These are phyloP conservation scores for Salix viminalis DNA, from an alignment of 345 rosid species.

Conservation along the genomic window DNA sequence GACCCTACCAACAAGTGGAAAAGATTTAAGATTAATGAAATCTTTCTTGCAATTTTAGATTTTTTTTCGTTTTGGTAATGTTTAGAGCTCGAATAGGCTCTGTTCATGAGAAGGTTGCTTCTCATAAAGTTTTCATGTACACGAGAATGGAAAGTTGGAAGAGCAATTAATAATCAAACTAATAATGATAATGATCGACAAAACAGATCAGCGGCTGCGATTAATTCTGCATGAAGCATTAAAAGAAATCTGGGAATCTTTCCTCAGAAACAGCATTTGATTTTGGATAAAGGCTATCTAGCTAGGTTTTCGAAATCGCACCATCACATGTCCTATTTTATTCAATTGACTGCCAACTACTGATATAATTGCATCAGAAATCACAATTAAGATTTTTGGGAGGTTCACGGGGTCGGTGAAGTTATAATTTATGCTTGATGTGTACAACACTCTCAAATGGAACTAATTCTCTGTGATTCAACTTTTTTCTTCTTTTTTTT, in stretches of 20 bases:
- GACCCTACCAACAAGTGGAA: not conserved
- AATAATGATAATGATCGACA: constrained; percentile 4
- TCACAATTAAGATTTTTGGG: not conserved
- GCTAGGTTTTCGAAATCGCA: not conserved
- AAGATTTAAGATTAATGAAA: not conserved
- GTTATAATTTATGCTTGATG: not conserved
- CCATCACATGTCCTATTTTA: constrained; percentile 4
- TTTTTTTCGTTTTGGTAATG: not conserved
- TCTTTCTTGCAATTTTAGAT: not conserved
- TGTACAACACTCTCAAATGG: too few species aligned
- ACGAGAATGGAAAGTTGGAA: constrained; percentile 1
- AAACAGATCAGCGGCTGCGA: not conserved
- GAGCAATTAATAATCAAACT: not conserved
- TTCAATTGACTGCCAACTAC: constrained; percentile 13
- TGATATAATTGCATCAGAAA: not conserved
- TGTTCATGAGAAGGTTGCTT: not conserved
- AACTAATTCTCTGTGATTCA: too few species aligned
- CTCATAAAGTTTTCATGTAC: not conserved
- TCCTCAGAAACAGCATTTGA: not conserved
- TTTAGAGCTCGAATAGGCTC: not conserved
- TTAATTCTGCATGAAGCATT: not conserved
- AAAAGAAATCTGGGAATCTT: not conserved
- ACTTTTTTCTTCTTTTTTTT: too few species aligned
- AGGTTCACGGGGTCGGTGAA: not conserved
- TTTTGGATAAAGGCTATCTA: not conserved